Evolutionary conservation across 1,284 basidiomycete genomes (phyloP).

Genomic region (Ceratobasidium sp.): DNA sequence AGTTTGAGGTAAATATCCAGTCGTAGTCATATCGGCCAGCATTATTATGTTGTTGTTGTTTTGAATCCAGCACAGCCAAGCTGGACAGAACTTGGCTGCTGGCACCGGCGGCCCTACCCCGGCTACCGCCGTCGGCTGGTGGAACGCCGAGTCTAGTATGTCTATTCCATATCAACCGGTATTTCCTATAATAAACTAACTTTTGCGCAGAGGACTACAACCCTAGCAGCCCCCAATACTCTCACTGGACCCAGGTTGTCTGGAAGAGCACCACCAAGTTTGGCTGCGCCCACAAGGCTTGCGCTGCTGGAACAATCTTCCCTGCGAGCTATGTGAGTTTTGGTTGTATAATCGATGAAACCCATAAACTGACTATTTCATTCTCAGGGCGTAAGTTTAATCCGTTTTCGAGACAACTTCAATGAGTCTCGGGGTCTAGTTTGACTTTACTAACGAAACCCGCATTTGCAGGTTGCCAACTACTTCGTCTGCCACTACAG

Average conservation of each 20-base stretch:
- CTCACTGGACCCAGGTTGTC: slow-evolving; percentile 62
- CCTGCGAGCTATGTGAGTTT: neutral
- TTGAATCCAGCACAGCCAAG: slow-evolving; percentile 52
- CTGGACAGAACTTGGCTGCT: slow-evolving; percentile 64
- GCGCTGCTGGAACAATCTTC: slow-evolving; percentile 43
- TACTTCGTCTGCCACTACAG: slow-evolving; percentile 18
- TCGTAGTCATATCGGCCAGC: too few species aligned
- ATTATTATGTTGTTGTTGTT: neutral
- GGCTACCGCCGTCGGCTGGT: slow-evolving; percentile 18
- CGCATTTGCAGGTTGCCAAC: neutral
- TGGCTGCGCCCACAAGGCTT: slow-evolving; percentile 59
- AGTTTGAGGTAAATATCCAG: slow-evolving; percentile 45
- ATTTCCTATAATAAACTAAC: neutral
- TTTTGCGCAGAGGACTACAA: slow-evolving; percentile 46
- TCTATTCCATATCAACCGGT: neutral
- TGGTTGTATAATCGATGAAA: neutral
- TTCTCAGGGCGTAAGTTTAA: neutral
- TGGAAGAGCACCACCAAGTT: slow-evolving; percentile 62
- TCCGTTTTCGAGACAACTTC: neutral
- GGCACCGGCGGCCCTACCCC: slow-evolving; percentile 53
- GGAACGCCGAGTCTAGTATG: slow-evolving; percentile 36
- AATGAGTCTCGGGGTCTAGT: too few species aligned
- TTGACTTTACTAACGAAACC: neutral
- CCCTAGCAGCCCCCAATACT: slow-evolving; percentile 45
- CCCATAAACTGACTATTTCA: neutral